Evolutionary conservation across 2,329 filamentous ascomycete genomes (phyloP).

Genomic region (Claviceps paspali): DNA sequence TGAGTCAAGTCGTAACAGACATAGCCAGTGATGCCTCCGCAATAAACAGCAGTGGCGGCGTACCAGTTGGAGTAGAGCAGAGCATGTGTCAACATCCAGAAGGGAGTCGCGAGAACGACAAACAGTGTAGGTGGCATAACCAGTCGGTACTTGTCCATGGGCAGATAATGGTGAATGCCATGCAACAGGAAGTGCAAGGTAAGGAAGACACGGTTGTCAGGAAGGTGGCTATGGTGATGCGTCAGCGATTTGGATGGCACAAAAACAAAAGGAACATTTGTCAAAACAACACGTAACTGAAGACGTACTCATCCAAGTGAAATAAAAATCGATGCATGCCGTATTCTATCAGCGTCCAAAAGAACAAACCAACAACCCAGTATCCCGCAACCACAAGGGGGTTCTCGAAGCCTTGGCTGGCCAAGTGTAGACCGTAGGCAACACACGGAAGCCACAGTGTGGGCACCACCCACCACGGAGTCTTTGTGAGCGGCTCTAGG

Average conservation of each 20-base stretch:
- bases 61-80: constrained; percentile 80
- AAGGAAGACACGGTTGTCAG: constrained; percentile 77
- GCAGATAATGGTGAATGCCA: constrained; percentile 93
- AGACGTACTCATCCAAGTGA: constrained; percentile 73
- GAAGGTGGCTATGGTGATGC: constrained; percentile 49
- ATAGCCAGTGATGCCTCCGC: constrained; percentile 88
- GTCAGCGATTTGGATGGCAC: constrained; percentile 16
- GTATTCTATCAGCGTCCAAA: constrained; percentile 92
- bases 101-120: constrained; percentile 65
- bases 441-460: constrained; percentile 72
- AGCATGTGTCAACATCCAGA: constrained; percentile 78
- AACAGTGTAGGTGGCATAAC: constrained; percentile 95
- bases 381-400: constrained; percentile 36
- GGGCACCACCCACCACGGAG: constrained; percentile 85
- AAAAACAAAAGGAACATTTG: background rate
- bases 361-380: constrained; percentile 52
- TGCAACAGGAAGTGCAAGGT: constrained; percentile 88
- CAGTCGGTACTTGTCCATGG: constrained; percentile 95
- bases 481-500: constrained; percentile 91
- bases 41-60: constrained; percentile 62
- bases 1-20: constrained; percentile 94
- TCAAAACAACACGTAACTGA: background rate
- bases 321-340: constrained; percentile 79
- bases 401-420: constrained; percentile 43
- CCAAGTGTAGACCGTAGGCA: constrained; percentile 53